Percentiles rank a stretch among this genome's conserved stretches.
Evolutionary conservation across 2,329 filamentous ascomycete genomes (phyloP).

Genomic region (Sarocladium strictum): DNA sequence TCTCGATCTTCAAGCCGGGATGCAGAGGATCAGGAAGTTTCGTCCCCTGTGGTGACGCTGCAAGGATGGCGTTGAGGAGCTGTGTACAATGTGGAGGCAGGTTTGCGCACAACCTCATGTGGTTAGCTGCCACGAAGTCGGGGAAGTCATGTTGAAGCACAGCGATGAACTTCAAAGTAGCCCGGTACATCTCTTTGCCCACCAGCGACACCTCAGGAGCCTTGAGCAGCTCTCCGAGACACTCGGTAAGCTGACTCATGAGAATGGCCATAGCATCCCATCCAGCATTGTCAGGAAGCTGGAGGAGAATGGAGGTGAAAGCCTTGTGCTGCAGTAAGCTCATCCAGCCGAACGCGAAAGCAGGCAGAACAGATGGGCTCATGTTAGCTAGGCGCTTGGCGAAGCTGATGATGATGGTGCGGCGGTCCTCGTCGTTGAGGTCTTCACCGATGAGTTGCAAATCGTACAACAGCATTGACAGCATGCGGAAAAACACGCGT

Average conservation of each 20-base stretch:
- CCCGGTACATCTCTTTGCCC: constrained; percentile 79
- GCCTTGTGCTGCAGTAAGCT: constrained; percentile 76
- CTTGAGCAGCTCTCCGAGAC: constrained; percentile 76
- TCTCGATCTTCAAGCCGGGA: constrained; percentile 68
- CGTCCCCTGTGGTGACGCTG: constrained; percentile 65
- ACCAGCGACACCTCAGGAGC: constrained; percentile 61
- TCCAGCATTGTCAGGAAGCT: constrained; percentile 60
- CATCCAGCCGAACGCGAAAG: constrained; percentile 82
- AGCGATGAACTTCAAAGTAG: constrained; percentile 73
- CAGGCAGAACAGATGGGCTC: constrained; percentile 70
- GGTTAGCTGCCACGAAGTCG: constrained; percentile 84
- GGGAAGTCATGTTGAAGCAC: constrained; percentile 91
- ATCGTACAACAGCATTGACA: constrained; percentile 77
- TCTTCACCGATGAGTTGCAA: constrained; percentile 55
- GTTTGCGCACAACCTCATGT: constrained; percentile 72
- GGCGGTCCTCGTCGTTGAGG: constrained; percentile 53
- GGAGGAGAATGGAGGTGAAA: constrained; percentile 74
- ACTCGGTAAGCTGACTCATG: constrained; percentile 64
- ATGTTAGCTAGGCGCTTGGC: constrained; percentile 66
- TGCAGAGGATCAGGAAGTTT: constrained; percentile 65
- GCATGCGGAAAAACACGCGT: constrained; percentile 84
- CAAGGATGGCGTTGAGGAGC: constrained; percentile 80
- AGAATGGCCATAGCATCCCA: constrained; percentile 73
- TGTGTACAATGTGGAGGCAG: constrained; percentile 83
- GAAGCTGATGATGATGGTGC: constrained; percentile 66